Percentiles rank a stretch among this genome's conserved stretches.
Evolutionary conservation across 768 basidiomycete genomes (phyloP).

Genomic region (Mycena leptocephala): DNA sequence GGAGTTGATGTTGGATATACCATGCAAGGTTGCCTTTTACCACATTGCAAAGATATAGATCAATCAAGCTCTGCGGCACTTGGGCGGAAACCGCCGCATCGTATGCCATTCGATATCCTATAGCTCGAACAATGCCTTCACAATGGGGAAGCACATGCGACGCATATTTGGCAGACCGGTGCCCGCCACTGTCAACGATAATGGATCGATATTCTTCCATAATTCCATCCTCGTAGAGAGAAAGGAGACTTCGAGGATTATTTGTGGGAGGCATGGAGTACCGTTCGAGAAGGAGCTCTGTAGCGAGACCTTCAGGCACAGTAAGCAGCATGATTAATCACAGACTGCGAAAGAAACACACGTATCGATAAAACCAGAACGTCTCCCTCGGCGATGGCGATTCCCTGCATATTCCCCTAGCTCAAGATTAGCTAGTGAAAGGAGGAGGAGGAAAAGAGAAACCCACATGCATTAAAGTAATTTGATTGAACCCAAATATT

Average conservation of each 20-base stretch:
- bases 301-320: conserved; percentile 40
- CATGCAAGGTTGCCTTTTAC: conserved; percentile 46
- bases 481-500: conserved; percentile 48
- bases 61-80: conserved; percentile 42
- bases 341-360: conserved; percentile 37
- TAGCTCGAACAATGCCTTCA: conserved; percentile 44
- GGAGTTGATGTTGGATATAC: conserved; percentile 44
- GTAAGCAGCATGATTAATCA: neutral
- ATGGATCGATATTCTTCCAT: conserved; percentile 18
- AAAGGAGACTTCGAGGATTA: conserved; percentile 28
- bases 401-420: conserved; percentile 44
- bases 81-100: conserved; percentile 49
- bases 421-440: neutral
- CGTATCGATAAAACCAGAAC: conserved; percentile 52
- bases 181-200: neutral
- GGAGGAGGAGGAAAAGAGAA: neutral
- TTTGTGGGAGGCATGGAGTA: conserved; percentile 29
- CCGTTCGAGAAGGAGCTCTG: conserved; percentile 33
- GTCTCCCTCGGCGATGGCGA: conserved; percentile 59
- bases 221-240: conserved; percentile 32
- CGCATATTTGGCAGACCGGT: conserved; percentile 29
- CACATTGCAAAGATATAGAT: conserved; percentile 44
- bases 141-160: conserved; percentile 41
- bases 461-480: conserved; percentile 44
- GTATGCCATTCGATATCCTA: conserved; percentile 55